phyloP scores from a whole-genome alignment of 139 green algal species.

The Chlamydomonas sp. region DNA sequence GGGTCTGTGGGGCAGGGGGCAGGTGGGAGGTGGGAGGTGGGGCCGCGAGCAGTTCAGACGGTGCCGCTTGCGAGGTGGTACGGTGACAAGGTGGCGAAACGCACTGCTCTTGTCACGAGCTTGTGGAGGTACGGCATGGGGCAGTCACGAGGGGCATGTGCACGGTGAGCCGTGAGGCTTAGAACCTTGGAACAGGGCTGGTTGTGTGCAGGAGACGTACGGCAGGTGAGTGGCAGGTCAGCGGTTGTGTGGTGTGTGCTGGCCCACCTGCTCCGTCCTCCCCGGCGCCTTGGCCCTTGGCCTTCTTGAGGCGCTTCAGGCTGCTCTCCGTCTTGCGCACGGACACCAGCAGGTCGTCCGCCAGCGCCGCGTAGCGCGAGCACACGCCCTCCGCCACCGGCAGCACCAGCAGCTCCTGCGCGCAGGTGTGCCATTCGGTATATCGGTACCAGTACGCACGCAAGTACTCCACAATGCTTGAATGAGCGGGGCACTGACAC shows the following conservation, averaged over 20 bases:
- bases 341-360: constrained; percentile 82
- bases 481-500: too few species aligned
- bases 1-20: neutral
- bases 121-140: neutral
- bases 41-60: neutral
- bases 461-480: too few species aligned
- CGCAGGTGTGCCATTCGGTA: too few species aligned
- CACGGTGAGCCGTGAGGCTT: neutral
- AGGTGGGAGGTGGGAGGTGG: neutral
- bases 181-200: neutral
- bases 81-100: neutral
- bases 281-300: constrained; percentile 26
- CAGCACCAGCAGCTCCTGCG: constrained; percentile 33
- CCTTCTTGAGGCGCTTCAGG: constrained; percentile 89
- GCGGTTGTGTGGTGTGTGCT: neutral
- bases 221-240: neutral
- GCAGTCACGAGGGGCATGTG: neutral
- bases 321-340: constrained; percentile 91
- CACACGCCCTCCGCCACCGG: constrained; percentile 52
- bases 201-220: neutral
- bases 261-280: constrained; percentile 32
- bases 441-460: too few species aligned
- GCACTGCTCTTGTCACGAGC: neutral
- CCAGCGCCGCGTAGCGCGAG: constrained; percentile 42
- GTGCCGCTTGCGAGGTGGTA: neutral